Percentiles rank a stretch among this genome's conserved stretches.
Conservation (phyloP, 208 protist genomes). For the Trypanosoma cruzi region DNA sequence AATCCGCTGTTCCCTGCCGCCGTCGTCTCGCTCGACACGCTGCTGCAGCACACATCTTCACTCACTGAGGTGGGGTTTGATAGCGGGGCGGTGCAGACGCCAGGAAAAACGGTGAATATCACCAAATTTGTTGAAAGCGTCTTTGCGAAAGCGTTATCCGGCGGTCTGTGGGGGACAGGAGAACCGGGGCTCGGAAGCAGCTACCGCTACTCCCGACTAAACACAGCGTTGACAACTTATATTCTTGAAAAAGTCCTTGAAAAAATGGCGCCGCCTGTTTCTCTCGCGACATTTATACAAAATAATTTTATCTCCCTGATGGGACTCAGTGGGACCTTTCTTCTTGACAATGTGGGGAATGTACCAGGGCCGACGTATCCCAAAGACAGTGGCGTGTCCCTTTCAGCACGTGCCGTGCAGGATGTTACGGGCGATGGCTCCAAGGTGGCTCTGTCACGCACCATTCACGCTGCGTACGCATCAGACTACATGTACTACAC, state of each 20-base stretch:
- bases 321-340: slow-evolving; percentile 49
- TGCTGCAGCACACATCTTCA: slow-evolving; percentile 64
- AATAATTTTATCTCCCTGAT: slow-evolving; percentile 41
- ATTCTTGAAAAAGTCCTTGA: slow-evolving; percentile 51
- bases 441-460: slow-evolving; percentile 8
- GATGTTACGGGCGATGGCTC: slow-evolving; percentile 28
- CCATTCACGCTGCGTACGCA: slow-evolving; percentile 50
- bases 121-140: slow-evolving; percentile 38
- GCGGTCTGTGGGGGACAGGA: slow-evolving; percentile 6
- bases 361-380: slow-evolving; percentile 33
- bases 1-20: slow-evolving; percentile 29
- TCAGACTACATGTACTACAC: slow-evolving; percentile 74
- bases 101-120: slow-evolving; percentile 20
- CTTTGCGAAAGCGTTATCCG: slow-evolving; percentile 17
- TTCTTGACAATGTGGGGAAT: slow-evolving; percentile 32
- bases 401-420: slow-evolving; percentile 31
- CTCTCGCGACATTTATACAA: slow-evolving; percentile 45
- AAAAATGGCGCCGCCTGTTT: slow-evolving; percentile 10
- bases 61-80: slow-evolving; percentile 43
- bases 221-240: slow-evolving; percentile 58
- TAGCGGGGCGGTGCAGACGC: slow-evolving; percentile 12
- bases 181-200: slow-evolving; percentile 25
- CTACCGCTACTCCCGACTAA: slow-evolving; percentile 51
- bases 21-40: slow-evolving; percentile 56
- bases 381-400: not conserved